Evolutionary conservation across 768 basidiomycete species (phyloP).

Genomic region (Rhizopogon salebrosus): DNA sequence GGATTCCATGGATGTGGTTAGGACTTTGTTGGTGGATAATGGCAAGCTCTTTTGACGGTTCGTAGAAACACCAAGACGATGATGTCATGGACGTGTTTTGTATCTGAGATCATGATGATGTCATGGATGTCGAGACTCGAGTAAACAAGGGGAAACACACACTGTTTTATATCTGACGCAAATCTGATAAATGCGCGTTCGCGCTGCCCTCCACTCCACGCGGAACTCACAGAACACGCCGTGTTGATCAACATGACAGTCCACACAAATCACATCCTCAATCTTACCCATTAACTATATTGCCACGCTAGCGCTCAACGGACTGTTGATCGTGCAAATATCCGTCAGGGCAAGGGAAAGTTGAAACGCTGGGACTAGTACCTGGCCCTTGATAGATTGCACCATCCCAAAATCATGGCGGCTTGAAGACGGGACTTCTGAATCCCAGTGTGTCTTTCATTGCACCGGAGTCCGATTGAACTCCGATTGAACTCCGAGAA

Average conservation of each 20-base stretch:
- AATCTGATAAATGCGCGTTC: too few relatives aligned
- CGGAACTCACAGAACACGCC: slow-evolving; percentile 63
- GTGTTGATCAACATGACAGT: slow-evolving; percentile 62
- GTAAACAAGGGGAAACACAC: slow-evolving; percentile 1
- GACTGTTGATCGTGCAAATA: slow-evolving; percentile 13
- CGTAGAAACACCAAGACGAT: background rate
- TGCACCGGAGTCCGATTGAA: too few relatives aligned
- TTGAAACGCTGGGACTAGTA: slow-evolving; percentile 56
- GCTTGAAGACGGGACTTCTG: slow-evolving; percentile 67
- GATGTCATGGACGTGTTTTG: slow-evolving; percentile 4
- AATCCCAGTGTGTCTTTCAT: too few relatives aligned
- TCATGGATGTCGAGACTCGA: too few relatives aligned
- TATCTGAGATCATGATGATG: too few relatives aligned
- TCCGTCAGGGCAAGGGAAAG: slow-evolving; percentile 22
- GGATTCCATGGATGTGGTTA: slow-evolving; percentile 37
- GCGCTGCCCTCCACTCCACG: slow-evolving; percentile 51
- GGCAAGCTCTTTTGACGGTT: background rate
- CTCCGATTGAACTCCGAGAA: too few relatives aligned
- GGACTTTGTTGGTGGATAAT: background rate
- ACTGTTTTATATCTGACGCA: too few relatives aligned
- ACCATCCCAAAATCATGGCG: slow-evolving; percentile 65
- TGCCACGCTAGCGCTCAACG: slow-evolving; percentile 12
- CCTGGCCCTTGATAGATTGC: slow-evolving; percentile 75
- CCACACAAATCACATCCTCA: slow-evolving; percentile 50
- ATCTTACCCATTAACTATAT: slow-evolving; percentile 51